Evolutionary conservation across 148 eudicot genomes (phyloP).

Genomic region (Talinum fruticosum): DNA sequence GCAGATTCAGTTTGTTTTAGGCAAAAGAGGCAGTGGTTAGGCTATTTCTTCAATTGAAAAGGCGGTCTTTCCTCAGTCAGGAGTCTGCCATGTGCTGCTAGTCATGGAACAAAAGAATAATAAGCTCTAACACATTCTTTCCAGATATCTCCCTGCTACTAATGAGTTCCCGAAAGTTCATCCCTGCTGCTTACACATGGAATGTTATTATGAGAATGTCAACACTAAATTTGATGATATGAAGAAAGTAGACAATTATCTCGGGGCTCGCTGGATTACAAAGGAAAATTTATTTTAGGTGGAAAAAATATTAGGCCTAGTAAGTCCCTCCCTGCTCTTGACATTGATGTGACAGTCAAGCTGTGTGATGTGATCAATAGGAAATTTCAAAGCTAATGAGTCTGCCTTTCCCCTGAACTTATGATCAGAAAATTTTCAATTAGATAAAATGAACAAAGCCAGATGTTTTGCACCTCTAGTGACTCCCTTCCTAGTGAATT

Average conservation of each 20-base stretch:
- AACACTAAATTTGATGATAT: background rate
- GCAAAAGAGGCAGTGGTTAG: too few relatives aligned
- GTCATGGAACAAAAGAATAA: too few relatives aligned
- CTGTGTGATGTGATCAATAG: background rate
- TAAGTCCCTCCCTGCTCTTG: background rate
- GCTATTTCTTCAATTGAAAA: too few relatives aligned
- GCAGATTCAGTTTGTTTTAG: too few relatives aligned
- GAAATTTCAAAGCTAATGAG: background rate
- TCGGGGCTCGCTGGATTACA: background rate
- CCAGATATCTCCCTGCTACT: too few relatives aligned
- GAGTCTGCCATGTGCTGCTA: too few relatives aligned
- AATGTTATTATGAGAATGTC: background rate
- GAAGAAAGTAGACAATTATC: background rate
- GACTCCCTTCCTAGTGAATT: background rate
- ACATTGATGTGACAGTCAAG: background rate
- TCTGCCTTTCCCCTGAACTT: background rate
- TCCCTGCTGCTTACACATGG: too few relatives aligned
- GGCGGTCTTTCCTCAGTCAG: too few relatives aligned
- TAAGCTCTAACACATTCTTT: too few relatives aligned
- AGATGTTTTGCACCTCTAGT: background rate
- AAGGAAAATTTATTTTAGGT: background rate
- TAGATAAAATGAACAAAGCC: background rate
- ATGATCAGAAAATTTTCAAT: background rate
- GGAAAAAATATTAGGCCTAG: background rate
- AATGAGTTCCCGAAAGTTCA: too few relatives aligned